A percentile compares a stretch with the other conserved stretches of the same genome.
phyloP scores from a whole-genome alignment of 148 eudicot species.

The Arctostaphylos glauca region DNA sequence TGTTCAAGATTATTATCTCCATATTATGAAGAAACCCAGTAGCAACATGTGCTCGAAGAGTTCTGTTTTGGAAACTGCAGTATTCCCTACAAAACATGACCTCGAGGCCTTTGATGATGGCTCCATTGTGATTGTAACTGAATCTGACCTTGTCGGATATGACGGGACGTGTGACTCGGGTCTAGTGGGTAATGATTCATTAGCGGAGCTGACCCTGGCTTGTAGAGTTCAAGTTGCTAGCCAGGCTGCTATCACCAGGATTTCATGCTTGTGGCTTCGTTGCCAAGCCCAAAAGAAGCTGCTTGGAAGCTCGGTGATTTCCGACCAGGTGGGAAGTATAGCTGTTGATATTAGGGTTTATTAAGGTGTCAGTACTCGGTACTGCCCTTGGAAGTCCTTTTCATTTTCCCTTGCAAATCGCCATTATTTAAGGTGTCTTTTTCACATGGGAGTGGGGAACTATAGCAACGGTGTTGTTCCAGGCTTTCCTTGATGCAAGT shows the following conservation, averaged over 20 bases:
- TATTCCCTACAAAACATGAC: conserved; percentile 15
- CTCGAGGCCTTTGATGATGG: conserved; percentile 40
- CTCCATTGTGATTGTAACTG: conserved; percentile 47
- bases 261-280: conserved; percentile 48
- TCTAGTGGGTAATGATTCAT: conserved; percentile 14
- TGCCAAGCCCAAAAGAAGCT: conserved; percentile 27
- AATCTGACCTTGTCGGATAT: conserved; percentile 59
- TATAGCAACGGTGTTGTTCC: not conserved
- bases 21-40: conserved; percentile 20
- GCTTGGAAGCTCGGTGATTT: conserved; percentile 9
- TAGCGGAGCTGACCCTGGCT: conserved; percentile 26
- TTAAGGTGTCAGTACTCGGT: conserved; percentile 10
- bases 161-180: conserved; percentile 24
- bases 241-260: conserved; percentile 46
- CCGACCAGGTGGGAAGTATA: conserved; percentile 24
- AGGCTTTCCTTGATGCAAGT: not conserved
- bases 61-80: not conserved
- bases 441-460: not conserved
- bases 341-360: conserved; percentile 26
- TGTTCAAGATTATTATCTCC: conserved; percentile 42
- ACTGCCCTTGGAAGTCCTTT: not conserved
- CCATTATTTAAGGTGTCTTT: not conserved
- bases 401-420: not conserved
- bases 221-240: conserved; percentile 44
- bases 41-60: not conserved